phyloP scores from a whole-genome alignment of 805 yeast species.

The Sugiyamaella smithiae region DNA sequence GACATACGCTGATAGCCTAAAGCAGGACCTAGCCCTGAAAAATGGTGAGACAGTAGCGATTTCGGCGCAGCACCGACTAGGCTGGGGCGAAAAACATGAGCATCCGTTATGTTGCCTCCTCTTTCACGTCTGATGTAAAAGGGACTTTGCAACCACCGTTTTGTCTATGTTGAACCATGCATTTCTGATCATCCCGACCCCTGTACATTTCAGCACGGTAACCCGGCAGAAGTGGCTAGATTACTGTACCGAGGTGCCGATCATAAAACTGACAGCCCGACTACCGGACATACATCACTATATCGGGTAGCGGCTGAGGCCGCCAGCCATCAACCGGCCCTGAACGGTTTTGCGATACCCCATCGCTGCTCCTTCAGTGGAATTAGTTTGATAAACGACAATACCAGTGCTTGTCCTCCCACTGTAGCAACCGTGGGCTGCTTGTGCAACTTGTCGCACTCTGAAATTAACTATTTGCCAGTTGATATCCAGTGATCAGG shows the following conservation, averaged over 20 bases:
- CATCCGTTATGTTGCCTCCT: too few relatives aligned
- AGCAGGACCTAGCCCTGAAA: background rate
- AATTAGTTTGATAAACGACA: conserved; percentile 3
- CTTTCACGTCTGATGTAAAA: too few relatives aligned
- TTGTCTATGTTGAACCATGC: too few relatives aligned
- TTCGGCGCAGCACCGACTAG: too few relatives aligned
- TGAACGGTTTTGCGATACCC: conserved; percentile 4
- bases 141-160: too few relatives aligned
- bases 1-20: conserved; percentile 1
- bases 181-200: background rate
- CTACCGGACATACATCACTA: background rate
- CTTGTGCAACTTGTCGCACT: conserved; percentile 1
- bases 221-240: background rate
- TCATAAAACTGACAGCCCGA: background rate
- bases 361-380: conserved; percentile 4
- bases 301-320: conserved; percentile 3
- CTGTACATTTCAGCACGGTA: conserved; percentile 3
- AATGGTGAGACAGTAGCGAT: too few relatives aligned
- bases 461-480: background rate
- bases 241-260: background rate
- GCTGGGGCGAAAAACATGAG: too few relatives aligned
- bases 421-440: conserved; percentile 1
- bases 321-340: conserved; percentile 3
- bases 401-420: background rate
- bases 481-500: background rate